Conservation (phyloP, 306 rosid species). For the Trifolium repens region DNA sequence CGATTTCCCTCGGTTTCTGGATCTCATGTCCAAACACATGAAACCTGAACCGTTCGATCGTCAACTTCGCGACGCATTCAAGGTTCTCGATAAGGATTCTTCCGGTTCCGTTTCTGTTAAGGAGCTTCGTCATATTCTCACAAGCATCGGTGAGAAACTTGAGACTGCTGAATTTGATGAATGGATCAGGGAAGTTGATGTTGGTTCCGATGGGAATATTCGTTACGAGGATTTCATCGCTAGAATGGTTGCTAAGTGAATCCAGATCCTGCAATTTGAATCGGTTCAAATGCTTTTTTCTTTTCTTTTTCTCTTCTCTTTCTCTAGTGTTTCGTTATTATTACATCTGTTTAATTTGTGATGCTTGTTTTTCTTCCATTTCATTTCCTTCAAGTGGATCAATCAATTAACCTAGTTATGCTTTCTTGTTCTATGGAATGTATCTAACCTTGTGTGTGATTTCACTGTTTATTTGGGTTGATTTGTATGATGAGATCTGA, state of each 20-base stretch:
- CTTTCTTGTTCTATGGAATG: constrained; percentile 27
- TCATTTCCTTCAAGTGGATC: constrained; percentile 29
- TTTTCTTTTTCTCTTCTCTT: background rate
- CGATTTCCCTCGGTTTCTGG: constrained; percentile 83
- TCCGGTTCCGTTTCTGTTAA: constrained; percentile 81
- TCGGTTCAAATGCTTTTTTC: background rate
- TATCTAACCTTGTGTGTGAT: constrained; percentile 48
- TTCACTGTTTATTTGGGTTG: constrained; percentile 38
- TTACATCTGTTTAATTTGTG: constrained; percentile 35
- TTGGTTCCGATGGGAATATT: constrained; percentile 88
- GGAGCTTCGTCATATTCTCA: constrained; percentile 93
- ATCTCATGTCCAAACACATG: constrained; percentile 92
- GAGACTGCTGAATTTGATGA: constrained; percentile 96
- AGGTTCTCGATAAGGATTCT: constrained; percentile 88
- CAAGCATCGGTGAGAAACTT: constrained; percentile 95
- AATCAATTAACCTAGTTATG: constrained; percentile 39
- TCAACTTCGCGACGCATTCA: constrained; percentile 93
- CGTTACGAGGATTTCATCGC: constrained; percentile 96
- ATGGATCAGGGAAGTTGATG: constrained; percentile 98
- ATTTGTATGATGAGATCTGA: constrained; percentile 39
- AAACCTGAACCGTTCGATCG: constrained; percentile 97
- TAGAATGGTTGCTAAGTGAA: constrained; percentile 95
- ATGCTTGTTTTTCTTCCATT: constrained; percentile 37
- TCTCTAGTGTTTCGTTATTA: constrained; percentile 39
- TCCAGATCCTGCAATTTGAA: constrained; percentile 10